Evolutionary conservation across 2,329 filamentous ascomycete genomes (phyloP), one percentile per base, ranked within the genome.

Genomic region (Ophiostoma sp.): DNA sequence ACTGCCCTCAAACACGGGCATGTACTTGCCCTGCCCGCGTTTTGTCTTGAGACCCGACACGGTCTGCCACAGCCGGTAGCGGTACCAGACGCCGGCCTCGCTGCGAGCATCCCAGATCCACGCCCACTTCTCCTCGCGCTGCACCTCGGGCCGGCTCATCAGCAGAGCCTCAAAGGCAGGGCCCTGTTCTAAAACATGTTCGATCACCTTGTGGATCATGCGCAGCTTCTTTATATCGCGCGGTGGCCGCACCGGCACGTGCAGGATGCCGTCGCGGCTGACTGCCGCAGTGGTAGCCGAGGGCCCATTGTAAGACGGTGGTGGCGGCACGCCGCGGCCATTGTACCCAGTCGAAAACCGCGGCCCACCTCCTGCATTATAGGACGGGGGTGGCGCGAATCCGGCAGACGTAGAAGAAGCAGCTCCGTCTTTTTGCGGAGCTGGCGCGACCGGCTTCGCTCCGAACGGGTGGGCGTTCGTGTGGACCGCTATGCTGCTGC

Each of bases 61-160:
- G 8, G 94, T 84, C 73, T 95, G 88, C 91, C 93, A 97, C 62
- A 98, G 76, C 62, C 92, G 87, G 90, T 92, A 98, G 60, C 95
- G 88, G 77, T 98, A 98, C 85, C 93, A 99, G 16, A 96, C 85
- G 16, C 90, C 94, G 40, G 87, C 93, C 71, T 84, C 82, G 74
- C 88, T 93, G 72, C 88, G 85, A 27, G 93, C 85, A 76, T 98
- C 90, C 89, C 92, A 99, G 5, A 99, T 82, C 91, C 93, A 99
- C 0, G 93, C 90, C 88, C 94, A 98, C 72, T 89, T 93, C 76
- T 96, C 91, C 70, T 97, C 91, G 55, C 84, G 85, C 76, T 96
- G 92, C 0, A 98, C 90, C 67, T 93, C 87, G 0, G 90, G 86
- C 18, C 91, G 84, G 65, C 89, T 89, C 95, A 98, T 98, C 6